Base-by-base conservation (phyloP, 1,284 basidiomycete genomes). In the Ustilago cynodontis region DNA sequence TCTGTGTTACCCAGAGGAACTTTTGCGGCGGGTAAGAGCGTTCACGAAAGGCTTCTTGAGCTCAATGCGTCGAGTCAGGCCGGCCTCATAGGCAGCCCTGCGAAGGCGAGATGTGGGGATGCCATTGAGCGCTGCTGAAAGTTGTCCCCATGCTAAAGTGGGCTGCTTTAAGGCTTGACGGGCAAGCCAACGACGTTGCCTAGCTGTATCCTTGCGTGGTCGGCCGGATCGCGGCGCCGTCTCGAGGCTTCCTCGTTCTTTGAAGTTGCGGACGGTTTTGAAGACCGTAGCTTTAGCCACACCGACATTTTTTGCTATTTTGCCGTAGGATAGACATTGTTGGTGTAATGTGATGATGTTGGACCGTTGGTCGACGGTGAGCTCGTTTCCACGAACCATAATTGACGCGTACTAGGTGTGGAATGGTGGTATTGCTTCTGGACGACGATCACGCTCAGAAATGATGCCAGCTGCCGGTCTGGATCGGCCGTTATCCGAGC, bases 321-420 rank as follows among this genome's bases (percentile, higher is more conserved):
- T 28, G 26, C n/a, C 49, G 26, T 50, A 50, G 11, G 49, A 50
- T 9, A 49, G 9, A 18, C 47, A 20, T 24, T 49, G 24, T 24
- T 49, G 2, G 47, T 28, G 47, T 28, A 49, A 22, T 7, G 47
- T 10, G 13, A 28, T 18, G 22, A 49, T 49, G 1, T 9, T 10
- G 22, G 47, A 10, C 7, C 11, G 47, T 10, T 49, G 11, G 13
- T 9, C 22, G 22, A 29, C 26, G 7, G 49, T 14, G 29, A 50
- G 28, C 49, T 50, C 49, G 6, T 50, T 50, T 18, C 49, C 49
- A 14, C 49, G 49, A 5, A 50, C 49, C 49, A 50, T 50, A 26
- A 50, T 43, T 18, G 41, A 20, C 2, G 41, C 41, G n/a, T 43
- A 16, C 8, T 11, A 43, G 5, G 2, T n/a, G 20, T 43, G n/a